Evolutionary conservation across 2,329 filamentous ascomycete genomes (phyloP).

Genomic region (Ciborinia camelliae): DNA sequence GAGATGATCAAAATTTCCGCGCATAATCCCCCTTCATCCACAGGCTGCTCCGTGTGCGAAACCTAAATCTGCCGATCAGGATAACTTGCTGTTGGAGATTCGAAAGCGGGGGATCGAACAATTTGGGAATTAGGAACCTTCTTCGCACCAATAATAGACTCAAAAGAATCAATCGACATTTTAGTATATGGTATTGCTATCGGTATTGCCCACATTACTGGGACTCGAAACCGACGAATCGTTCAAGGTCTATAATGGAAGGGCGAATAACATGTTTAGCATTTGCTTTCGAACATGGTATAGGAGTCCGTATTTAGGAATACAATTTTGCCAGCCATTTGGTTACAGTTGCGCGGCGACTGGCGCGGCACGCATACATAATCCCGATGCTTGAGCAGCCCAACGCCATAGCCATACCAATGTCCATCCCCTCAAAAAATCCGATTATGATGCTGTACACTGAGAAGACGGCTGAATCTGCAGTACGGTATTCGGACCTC

Average conservation of each 20-base stretch:
- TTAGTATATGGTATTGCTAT: neutral
- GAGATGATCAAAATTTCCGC: neutral
- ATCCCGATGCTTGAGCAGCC: neutral
- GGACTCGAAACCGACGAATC: neutral
- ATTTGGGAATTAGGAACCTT: too few relatives aligned
- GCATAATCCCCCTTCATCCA: neutral
- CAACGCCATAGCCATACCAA: neutral
- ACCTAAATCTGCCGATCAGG: neutral
- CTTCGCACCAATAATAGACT: neutral
- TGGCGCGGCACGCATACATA: neutral
- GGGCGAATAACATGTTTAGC: neutral
- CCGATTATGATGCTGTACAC: neutral
- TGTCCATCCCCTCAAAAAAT: neutral
- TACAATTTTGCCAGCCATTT: neutral
- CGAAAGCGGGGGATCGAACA: neutral
- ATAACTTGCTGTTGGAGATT: neutral
- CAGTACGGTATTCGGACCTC: neutral
- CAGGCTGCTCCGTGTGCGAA: neutral
- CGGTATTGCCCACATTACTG: neutral
- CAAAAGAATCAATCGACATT: neutral
- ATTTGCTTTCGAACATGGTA: neutral
- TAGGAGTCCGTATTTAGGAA: neutral
- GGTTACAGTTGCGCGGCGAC: neutral
- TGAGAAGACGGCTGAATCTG: constrained; percentile 2
- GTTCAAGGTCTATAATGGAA: neutral